A percentile compares a stretch with the other conserved stretches of the same genome.
phyloP scores from a whole-genome alignment of 2,329 filamentous ascomycete species.

The Emericellopsis atlantica region DNA sequence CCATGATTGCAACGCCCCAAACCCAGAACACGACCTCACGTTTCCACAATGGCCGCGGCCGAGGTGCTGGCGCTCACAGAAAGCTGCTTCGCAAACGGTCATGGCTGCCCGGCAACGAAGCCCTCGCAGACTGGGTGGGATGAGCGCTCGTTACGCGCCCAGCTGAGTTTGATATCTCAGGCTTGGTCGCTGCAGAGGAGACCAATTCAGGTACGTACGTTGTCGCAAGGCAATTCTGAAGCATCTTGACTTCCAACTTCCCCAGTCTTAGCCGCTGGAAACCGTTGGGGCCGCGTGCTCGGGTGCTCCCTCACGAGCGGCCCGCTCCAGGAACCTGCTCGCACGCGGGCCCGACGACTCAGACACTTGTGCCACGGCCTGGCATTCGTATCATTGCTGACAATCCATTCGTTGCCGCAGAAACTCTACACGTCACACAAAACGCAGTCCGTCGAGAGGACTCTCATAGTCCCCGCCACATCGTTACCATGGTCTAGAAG shows the following conservation, averaged over 20 bases:
- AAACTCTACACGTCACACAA: too few species aligned
- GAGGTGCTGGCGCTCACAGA: conserved; percentile 29
- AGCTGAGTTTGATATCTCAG: conserved; percentile 17
- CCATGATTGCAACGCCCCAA: conserved; percentile 37
- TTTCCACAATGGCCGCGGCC: conserved; percentile 41
- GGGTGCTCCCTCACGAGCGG: too few species aligned
- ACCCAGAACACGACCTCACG: conserved; percentile 28
- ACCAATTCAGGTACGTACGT: conserved; percentile 11
- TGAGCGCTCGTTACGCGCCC: conserved; percentile 12
- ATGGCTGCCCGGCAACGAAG: conserved; percentile 21
- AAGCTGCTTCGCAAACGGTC: conserved; percentile 26
- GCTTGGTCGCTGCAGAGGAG: conserved; percentile 15
- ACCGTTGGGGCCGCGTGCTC: too few species aligned
- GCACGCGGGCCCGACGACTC: neutral
- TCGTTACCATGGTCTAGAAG: neutral
- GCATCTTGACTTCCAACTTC: neutral
- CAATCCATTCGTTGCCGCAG: neutral
- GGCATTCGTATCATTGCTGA: neutral
- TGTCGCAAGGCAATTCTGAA: neutral
- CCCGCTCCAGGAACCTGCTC: too few species aligned
- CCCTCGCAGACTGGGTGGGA: conserved; percentile 14
- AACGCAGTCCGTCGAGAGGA: neutral
- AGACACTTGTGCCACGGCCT: too few species aligned
- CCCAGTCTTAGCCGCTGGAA: neutral
- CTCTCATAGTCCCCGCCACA: neutral